These are phyloP conservation scores for Nectriaceae sp. DNA, from an alignment of 2,329 filamentous ascomycete genomes.

Conservation along the genomic window DNA sequence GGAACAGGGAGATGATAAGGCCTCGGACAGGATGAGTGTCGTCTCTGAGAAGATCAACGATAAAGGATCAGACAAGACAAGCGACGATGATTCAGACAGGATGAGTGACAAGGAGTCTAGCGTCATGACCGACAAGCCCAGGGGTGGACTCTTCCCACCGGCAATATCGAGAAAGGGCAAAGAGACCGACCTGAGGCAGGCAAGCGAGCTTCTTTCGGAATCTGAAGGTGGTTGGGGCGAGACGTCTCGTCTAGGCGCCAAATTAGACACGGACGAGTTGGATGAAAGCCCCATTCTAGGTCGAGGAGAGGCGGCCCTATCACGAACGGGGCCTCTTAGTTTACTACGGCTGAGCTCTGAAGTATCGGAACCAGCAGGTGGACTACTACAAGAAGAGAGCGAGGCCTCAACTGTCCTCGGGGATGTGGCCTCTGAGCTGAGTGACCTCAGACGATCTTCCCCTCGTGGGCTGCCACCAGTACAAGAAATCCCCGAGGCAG, in stretches of 20 bases:
- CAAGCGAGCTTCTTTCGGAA: slow-evolving; percentile 20
- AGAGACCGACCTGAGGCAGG: slow-evolving; percentile 13
- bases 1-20: neutral
- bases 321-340: slow-evolving; percentile 21
- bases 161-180: slow-evolving; percentile 4
- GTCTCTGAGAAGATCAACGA: neutral
- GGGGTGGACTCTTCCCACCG: neutral
- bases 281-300: slow-evolving; percentile 43
- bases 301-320: slow-evolving; percentile 23
- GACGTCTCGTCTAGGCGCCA: slow-evolving; percentile 21
- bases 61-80: neutral
- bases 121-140: neutral
- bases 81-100: neutral
- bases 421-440: slow-evolving; percentile 24
- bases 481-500: slow-evolving; percentile 50
- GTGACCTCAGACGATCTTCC: slow-evolving; percentile 45
- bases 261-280: slow-evolving; percentile 29
- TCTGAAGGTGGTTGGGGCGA: slow-evolving; percentile 25
- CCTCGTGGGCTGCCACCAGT: slow-evolving; percentile 53
- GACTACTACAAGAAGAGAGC: slow-evolving; percentile 34
- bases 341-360: slow-evolving; percentile 35
- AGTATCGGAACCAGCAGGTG: slow-evolving; percentile 30
- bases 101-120: slow-evolving; percentile 1
- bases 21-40: neutral
- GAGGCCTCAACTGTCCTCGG: slow-evolving; percentile 22